These are phyloP conservation scores for Cajanus cajan DNA, from an alignment of 306 rosid genomes.

Conservation along the genomic window DNA sequence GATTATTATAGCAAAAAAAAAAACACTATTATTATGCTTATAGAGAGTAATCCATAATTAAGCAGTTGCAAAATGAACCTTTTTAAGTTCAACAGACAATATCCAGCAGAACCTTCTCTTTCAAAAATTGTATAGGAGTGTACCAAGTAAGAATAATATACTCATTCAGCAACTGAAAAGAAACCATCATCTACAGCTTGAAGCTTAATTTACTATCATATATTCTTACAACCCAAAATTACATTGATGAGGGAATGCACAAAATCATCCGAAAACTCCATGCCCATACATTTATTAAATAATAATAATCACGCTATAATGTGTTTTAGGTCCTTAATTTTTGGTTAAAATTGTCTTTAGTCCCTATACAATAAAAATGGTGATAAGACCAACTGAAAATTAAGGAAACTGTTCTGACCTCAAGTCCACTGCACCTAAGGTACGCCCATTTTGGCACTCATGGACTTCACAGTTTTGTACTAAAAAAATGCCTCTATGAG, in stretches of 20 bases:
- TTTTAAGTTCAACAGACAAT: background rate
- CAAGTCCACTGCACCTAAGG: too few species aligned
- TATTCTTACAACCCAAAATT: background rate
- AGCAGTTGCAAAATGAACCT: background rate
- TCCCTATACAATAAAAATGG: too few species aligned
- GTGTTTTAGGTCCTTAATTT: too few species aligned
- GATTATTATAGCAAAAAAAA: background rate
- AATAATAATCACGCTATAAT: background rate
- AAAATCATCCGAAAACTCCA: background rate
- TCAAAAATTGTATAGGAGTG: background rate
- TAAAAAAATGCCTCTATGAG: too few species aligned
- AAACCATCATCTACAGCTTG: background rate
- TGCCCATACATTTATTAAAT: background rate
- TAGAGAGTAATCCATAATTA: background rate
- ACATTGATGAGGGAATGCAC: background rate
- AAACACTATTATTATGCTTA: background rate
- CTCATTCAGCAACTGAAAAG: background rate
- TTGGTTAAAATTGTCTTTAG: too few species aligned
- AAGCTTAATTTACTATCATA: constrained; percentile 1
- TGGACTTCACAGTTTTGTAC: too few species aligned
- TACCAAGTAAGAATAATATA: background rate
- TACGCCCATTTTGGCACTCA: too few species aligned
- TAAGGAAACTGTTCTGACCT: too few species aligned
- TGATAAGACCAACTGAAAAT: too few species aligned
- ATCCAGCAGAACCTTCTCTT: background rate